These are phyloP conservation scores for Candida anutae DNA, from an alignment of 1,139 yeast species.

Conservation along the genomic window DNA sequence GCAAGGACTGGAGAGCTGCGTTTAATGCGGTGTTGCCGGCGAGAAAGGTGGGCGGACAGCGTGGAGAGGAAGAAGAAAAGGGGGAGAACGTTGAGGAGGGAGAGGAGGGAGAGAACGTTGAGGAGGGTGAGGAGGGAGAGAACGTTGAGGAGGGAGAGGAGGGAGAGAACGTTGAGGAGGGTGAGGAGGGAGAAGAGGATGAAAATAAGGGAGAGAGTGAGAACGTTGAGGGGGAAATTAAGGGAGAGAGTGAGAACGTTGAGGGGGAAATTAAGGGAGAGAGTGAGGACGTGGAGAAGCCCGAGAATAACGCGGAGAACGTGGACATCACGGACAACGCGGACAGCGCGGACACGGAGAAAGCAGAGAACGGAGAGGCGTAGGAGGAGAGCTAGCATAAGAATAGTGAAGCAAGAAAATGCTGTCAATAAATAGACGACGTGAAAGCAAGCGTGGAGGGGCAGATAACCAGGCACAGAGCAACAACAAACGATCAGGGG, in stretches of 20 bases:
- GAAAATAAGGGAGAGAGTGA: slow-evolving; percentile 5
- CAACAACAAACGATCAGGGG: too few species aligned
- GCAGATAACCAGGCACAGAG: too few species aligned
- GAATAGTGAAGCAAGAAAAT: too few species aligned
- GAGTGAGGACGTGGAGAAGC: slow-evolving; percentile 3
- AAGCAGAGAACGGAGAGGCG: not conserved
- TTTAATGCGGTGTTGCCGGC: slow-evolving; percentile 80
- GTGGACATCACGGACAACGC: slow-evolving; percentile 1
- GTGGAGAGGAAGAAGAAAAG: slow-evolving; percentile 6
- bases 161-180: slow-evolving; percentile 5
- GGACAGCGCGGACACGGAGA: slow-evolving; percentile 1
- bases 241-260: slow-evolving; percentile 4
- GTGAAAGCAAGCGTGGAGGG: too few species aligned
- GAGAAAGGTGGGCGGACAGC: slow-evolving; percentile 45
- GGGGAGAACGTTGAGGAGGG: slow-evolving; percentile 4
- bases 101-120: slow-evolving; percentile 4
- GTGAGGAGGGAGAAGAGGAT: slow-evolving; percentile 4
- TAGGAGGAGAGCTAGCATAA: too few species aligned
- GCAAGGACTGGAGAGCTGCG: slow-evolving; percentile 75
- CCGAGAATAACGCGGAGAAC: slow-evolving; percentile 4
- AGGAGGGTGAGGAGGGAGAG: slow-evolving; percentile 5
- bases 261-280: slow-evolving; percentile 3
- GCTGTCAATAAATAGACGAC: too few species aligned
- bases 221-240: slow-evolving; percentile 4
- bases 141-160: slow-evolving; percentile 5